Conservation (phyloP, 73 alveolate species). For the Halteria grandinella region DNA sequence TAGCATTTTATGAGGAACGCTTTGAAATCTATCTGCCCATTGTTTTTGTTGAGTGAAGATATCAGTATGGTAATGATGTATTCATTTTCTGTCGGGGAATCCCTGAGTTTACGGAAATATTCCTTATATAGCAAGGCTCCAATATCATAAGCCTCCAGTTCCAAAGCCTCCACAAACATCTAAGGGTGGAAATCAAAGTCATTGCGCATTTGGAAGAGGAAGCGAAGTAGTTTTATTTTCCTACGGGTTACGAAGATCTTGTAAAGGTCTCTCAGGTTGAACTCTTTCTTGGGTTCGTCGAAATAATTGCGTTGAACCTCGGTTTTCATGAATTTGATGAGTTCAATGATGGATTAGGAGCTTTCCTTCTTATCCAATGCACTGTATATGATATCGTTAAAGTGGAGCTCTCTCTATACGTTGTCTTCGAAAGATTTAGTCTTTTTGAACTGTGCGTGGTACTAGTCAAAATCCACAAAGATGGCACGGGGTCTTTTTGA, state of each 20-base stretch:
- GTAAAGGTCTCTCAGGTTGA: conserved; percentile 55
- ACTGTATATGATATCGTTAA: conserved; percentile 24
- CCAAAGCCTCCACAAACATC: conserved; percentile 54
- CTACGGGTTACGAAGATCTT: conserved; percentile 54
- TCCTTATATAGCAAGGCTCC: conserved; percentile 65
- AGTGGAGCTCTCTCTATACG: conserved; percentile 37
- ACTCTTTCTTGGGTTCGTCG: conserved; percentile 22
- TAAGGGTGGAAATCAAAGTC: conserved; percentile 52
- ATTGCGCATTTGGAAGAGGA: conserved; percentile 35
- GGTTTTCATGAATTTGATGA: conserved; percentile 30
- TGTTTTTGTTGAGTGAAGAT: conserved; percentile 44
- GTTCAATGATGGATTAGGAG: conserved; percentile 20
- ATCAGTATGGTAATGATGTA: conserved; percentile 51
- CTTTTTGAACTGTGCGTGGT: not conserved
- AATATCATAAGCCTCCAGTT: conserved; percentile 66
- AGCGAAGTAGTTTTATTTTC: conserved; percentile 65
- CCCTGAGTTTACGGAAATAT: conserved; percentile 47
- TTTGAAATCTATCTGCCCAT: conserved; percentile 63
- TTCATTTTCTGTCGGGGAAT: conserved; percentile 20
- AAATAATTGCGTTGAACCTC: conserved; percentile 12
- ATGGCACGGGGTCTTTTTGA: conserved; percentile 23
- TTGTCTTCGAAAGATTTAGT: conserved; percentile 2
- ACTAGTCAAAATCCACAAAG: conserved; percentile 28
- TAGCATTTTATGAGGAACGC: conserved; percentile 54
- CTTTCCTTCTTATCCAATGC: conserved; percentile 21